A percentile compares a stretch with the other conserved stretches of the same genome.
These are phyloP conservation scores for Selaginella moellendorffii DNA, from an alignment of 75 land plant genomes.

Conservation along the genomic window DNA sequence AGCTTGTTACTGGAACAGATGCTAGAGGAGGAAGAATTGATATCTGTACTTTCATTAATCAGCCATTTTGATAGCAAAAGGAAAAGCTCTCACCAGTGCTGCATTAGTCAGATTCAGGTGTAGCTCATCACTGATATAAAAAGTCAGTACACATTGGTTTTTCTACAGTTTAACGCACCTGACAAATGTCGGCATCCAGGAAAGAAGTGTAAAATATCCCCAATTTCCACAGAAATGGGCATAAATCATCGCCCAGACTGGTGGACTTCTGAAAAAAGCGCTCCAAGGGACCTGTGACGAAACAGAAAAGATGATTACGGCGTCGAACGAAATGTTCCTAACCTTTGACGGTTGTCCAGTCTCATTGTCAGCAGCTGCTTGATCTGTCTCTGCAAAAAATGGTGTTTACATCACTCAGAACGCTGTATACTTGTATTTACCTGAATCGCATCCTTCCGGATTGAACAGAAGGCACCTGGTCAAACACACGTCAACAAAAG, in stretches of 20 bases:
- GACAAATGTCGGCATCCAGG: constrained; percentile 96
- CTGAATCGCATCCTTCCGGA: not conserved
- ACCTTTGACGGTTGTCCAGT: too few species aligned
- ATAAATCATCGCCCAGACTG: constrained; percentile 99
- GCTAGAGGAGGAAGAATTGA: constrained; percentile 78
- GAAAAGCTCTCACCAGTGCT: constrained; percentile 75
- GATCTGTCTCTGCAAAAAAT: not conserved
- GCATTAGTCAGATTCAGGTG: constrained; percentile 83
- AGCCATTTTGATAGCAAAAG: not conserved
- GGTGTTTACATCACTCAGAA: too few species aligned
- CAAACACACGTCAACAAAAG: too few species aligned
- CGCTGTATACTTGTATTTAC: too few species aligned
- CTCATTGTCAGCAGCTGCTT: not conserved
- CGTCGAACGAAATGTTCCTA: too few species aligned
- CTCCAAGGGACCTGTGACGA: constrained; percentile 81
- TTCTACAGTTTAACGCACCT: constrained; percentile 31
- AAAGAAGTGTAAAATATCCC: constrained; percentile 90
- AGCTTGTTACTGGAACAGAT: constrained; percentile 55
- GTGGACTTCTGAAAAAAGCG: constrained; percentile 47
- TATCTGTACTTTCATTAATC: constrained; percentile 34
- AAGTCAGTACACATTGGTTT: not conserved
- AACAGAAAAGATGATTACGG: not conserved
- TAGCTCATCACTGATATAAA: constrained; percentile 66
- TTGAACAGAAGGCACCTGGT: not conserved
- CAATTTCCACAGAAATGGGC: constrained; percentile 98